Percentiles rank a stretch among this genome's conserved stretches.
These are phyloP conservation scores for Aethionema arabicum DNA, from an alignment of 345 rosid genomes.

Conservation along the genomic window DNA sequence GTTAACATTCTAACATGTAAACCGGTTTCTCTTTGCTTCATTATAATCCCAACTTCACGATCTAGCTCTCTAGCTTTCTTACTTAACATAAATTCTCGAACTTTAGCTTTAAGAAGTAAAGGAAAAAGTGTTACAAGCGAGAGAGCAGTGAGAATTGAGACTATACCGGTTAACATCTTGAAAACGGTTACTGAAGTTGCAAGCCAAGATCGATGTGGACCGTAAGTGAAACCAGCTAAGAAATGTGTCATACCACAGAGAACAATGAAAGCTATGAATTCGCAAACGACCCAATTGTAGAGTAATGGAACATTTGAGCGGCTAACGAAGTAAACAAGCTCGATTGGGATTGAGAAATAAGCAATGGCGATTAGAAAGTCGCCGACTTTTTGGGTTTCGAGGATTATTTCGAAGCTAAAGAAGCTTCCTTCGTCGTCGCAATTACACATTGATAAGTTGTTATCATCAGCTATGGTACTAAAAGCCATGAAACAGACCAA, in stretches of 20 bases:
- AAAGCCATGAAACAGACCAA: constrained; percentile 34
- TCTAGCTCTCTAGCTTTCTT: constrained; percentile 83
- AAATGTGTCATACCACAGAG: constrained; percentile 94
- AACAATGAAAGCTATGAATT: constrained; percentile 94
- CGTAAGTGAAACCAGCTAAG: constrained; percentile 83
- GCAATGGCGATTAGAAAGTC: constrained; percentile 93
- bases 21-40: constrained; percentile 81
- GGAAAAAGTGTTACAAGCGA: constrained; percentile 83
- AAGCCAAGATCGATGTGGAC: constrained; percentile 69
- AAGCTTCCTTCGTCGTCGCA: constrained; percentile 82
- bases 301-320: constrained; percentile 72
- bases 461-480: constrained; percentile 46
- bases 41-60: constrained; percentile 78
- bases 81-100: constrained; percentile 82
- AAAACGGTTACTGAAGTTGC: constrained; percentile 80
- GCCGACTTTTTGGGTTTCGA: constrained; percentile 70
- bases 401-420: constrained; percentile 62
- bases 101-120: constrained; percentile 85
- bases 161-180: constrained; percentile 86
- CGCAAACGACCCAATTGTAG: constrained; percentile 86
- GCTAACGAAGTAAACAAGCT: constrained; percentile 88
- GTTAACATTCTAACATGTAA: constrained; percentile 92
- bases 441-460: constrained; percentile 57
- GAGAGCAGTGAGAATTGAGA: constrained; percentile 81
- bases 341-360: constrained; percentile 87